These are phyloP conservation scores for Francoa sonchifolia DNA, from an alignment of 441 rosid genomes.

Conservation along the genomic window DNA sequence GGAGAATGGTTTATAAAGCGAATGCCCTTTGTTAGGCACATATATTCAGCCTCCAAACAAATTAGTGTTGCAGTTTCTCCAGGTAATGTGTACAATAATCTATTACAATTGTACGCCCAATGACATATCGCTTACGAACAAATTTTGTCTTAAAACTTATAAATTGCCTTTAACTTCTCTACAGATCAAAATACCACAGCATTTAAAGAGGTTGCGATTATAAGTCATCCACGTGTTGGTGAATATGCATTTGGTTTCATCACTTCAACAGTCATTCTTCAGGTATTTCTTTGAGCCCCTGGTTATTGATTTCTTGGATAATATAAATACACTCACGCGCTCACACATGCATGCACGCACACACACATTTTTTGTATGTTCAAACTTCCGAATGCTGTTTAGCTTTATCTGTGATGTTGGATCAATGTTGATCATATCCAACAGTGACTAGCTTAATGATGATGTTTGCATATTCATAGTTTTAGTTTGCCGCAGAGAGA, in stretches of 20 bases:
- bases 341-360: not conserved
- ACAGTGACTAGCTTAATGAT: constrained; percentile 4
- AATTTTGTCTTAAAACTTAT: too few relatives aligned
- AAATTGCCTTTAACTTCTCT: not conserved
- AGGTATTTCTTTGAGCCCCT: constrained; percentile 32
- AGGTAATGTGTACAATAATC: too few relatives aligned
- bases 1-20: constrained; percentile 53
- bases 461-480: too few relatives aligned
- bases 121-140: too few relatives aligned
- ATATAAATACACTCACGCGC: not conserved
- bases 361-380: too few relatives aligned
- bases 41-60: constrained; percentile 56
- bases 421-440: not conserved
- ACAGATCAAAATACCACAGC: constrained; percentile 47
- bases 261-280: constrained; percentile 45
- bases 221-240: constrained; percentile 50
- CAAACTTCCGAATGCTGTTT: too few relatives aligned
- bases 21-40: constrained; percentile 47
- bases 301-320: not conserved
- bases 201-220: constrained; percentile 54
- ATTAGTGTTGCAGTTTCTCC: constrained; percentile 53
- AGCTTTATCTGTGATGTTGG: too few relatives aligned
- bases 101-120: too few relatives aligned
- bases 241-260: constrained; percentile 62
- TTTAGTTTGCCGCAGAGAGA: too few relatives aligned